Evolutionary conservation across 257 asterid genomes (phyloP), one percentile per base, ranked within the genome.

Genomic region (Salvia rosmarinus): DNA sequence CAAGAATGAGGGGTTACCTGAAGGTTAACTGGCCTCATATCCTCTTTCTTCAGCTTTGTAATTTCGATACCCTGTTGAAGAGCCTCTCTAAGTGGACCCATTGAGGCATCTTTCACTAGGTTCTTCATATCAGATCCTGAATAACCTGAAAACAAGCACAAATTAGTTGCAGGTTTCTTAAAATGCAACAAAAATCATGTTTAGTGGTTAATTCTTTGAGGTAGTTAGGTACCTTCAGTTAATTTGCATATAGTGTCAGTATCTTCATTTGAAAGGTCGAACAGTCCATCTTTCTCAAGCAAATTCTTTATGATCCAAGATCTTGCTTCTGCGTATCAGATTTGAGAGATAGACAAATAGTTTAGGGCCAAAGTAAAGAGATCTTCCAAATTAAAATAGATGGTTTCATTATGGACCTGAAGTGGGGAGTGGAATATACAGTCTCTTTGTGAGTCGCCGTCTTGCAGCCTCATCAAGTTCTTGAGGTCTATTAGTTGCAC

Each of bases 51-150:
- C 69, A 95, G 92, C 86, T 87, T 90, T 57, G 95, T 85, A 69
- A 95, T 95, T 63, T 88, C 90, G 59, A 80, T 78, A 52, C 99
- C 99, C 75, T 85, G 90, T 60, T 55, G 79, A 17, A 91, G 90
- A 68, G 96, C 99, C 70, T 91, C 99, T 77, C 98, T 88, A 14
- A 95, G 83, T 20, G 99, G 98, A 64, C 98, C 99, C 99, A 91
- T 89, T 54, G 98, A 89, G 59, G 99, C 99, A 79, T 95, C 99
- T 85, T 95, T 95, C 85, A 95, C 99, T 78, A 95, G 81, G 67
- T 91, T 95, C 86, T 95, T 91, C 99, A 91, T 95, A 72, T 95
- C 99, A 8, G 99, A 95, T 67, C 98, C 99, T n/a, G 99, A 95
- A 82, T 95, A 95, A 54, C 99, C 99, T 91, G 78, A 68, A 35